A percentile compares a stretch with the other conserved stretches of the same genome.
These are phyloP conservation scores for Sugiyamaella novakii DNA, from an alignment of 1,139 yeast species.

Conservation along the genomic window DNA sequence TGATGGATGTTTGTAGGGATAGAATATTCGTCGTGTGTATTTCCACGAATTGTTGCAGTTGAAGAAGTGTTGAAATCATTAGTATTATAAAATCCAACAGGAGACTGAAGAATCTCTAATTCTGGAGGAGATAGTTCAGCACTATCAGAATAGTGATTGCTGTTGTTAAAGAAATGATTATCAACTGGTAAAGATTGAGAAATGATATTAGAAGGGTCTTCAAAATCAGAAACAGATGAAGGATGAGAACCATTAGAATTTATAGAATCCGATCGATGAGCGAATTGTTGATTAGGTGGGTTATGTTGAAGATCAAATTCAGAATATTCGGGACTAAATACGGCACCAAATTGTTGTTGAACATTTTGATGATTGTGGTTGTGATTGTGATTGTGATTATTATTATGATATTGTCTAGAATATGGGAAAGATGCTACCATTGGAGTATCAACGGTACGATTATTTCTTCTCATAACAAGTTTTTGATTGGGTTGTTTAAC, in stretches of 20 bases:
- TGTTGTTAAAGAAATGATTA: conserved; percentile 2
- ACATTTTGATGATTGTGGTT: not conserved
- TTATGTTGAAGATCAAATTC: conserved; percentile 5
- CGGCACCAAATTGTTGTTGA: conserved; percentile 3
- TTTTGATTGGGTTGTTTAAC: conserved; percentile 5
- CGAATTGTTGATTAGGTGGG: conserved; percentile 3
- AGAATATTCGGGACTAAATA: conserved; percentile 11
- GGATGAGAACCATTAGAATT: conserved; percentile 8
- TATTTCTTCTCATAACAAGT: conserved; percentile 12
- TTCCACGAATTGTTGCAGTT: conserved; percentile 3
- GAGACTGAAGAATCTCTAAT: conserved; percentile 21
- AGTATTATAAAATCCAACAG: conserved; percentile 18
- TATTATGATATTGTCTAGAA: conserved; percentile 8
- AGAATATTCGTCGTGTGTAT: conserved; percentile 1
- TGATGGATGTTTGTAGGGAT: not conserved
- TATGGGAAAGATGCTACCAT: conserved; percentile 10
- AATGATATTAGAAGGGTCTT: not conserved
- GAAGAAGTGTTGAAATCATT: conserved; percentile 12
- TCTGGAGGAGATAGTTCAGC: conserved; percentile 26
- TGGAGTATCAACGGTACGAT: not conserved
- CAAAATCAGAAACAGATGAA: conserved; percentile 9
- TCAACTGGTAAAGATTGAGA: conserved; percentile 1
- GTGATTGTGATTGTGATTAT: not conserved
- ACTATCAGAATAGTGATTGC: conserved; percentile 1
- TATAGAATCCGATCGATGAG: conserved; percentile 12